Evolutionary conservation across 1,284 basidiomycete species (phyloP), one percentile per base, ranked within the genome.

Genomic region (Rhodotorula mucilaginosa): DNA sequence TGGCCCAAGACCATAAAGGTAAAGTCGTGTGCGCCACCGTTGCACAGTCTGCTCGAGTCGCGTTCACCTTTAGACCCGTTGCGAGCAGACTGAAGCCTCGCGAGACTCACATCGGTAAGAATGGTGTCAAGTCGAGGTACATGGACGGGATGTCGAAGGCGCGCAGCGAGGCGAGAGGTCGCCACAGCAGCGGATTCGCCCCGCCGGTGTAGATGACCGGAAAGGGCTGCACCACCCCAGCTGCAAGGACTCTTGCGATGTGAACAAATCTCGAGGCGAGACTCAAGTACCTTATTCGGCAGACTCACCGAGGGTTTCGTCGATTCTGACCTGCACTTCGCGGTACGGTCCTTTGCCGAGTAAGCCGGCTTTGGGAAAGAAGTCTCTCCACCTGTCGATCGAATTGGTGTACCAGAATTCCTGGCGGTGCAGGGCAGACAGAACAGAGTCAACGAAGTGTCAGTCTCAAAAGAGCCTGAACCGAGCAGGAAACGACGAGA

Each of bases 161-260:
- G 29, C 76, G 68, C 13, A 70, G 73, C 16, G 74, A 70, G 13
- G 74, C 70, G 19, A 78, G 58, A 7, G 76, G 76, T 4, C 76
- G 73, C 75, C 76, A 78, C 19, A 75, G 71, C 1, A 72, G 61
- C 10, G 75, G 76, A 8, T 73, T 73, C 13, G 76, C 70, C 0
- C 76, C 75, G 19, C 76, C 76, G 3, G 76, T 76, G 56, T 75
- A 78, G 34, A 76, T 71, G 13, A 78, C 75, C 6, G 75, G 75
- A 54, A 74, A 75, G 8, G 75, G 75, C 46, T 71, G 71, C 1
- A 71, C 72, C 31, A 75, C 63, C 2, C 75, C 75, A n/a, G 64
- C 68, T 70, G 67, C 13, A 0, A 0, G 12, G 2, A 18, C 5
- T 3, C 23, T 13, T 13, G 18, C 51, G 26, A 52, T 44, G 39